A percentile compares a stretch with the other conserved stretches of the same genome.
phyloP scores from a whole-genome alignment of 2,329 filamentous ascomycete genomes.

The Macrophomina phaseolina region DNA sequence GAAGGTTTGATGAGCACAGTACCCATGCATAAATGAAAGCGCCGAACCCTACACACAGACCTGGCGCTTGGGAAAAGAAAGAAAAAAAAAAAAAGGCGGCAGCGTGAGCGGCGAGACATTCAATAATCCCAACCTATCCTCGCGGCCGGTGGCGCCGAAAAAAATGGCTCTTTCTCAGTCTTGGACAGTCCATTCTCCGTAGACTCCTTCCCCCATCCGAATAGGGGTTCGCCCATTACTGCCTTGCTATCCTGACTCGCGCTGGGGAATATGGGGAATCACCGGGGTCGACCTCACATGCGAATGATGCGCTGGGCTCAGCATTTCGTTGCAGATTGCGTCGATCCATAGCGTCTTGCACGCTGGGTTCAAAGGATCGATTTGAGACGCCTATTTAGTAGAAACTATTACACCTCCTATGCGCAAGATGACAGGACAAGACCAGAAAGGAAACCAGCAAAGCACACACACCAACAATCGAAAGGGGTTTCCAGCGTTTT shows the following conservation, averaged over 20 bases:
- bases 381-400: conserved; percentile 27
- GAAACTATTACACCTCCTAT: conserved; percentile 29
- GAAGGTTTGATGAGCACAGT: conserved; percentile 12
- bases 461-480: conserved; percentile 25
- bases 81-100: background rate
- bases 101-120: conserved; percentile 22
- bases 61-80: conserved; percentile 3
- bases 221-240: conserved; percentile 12
- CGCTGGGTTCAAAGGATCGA: conserved; percentile 26
- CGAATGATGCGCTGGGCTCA: background rate
- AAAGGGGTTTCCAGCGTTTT: conserved; percentile 19
- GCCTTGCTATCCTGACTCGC: conserved; percentile 18
- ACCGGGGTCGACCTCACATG: background rate
- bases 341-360: conserved; percentile 21
- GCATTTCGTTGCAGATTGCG: conserved; percentile 9
- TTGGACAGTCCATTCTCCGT: conserved; percentile 16
- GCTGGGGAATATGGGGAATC: background rate
- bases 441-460: conserved; percentile 27
- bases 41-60: conserved; percentile 8
- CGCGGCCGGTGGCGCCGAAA: conserved; percentile 16
- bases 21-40: background rate
- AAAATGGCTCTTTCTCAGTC: conserved; percentile 12
- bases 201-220: conserved; percentile 16
- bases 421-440: conserved; percentile 28
- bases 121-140: background rate